Conservation (phyloP, 345 rosid species). For the Eucalyptus regnans region DNA sequence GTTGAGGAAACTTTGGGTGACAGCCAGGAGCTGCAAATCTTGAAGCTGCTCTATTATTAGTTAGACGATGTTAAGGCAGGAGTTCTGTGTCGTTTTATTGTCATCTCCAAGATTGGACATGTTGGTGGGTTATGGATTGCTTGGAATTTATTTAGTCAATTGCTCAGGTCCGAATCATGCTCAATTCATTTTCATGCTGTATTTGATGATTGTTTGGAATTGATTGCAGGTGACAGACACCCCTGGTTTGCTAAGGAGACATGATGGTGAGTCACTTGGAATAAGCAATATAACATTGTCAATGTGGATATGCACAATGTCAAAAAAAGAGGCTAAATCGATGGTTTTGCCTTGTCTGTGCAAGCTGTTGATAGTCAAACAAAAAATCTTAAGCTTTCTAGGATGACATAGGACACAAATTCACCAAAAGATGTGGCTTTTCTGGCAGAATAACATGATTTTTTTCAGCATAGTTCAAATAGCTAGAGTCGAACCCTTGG, state of each 20-base stretch:
- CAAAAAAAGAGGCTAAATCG: not conserved
- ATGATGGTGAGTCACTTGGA: slow-evolving; percentile 43
- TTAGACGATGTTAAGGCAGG: not conserved
- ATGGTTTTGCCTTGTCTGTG: not conserved
- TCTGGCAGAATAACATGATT: not conserved
- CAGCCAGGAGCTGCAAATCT: not conserved
- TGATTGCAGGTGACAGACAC: slow-evolving; percentile 86
- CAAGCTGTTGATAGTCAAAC: not conserved
- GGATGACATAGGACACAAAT: not conserved
- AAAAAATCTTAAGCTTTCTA: not conserved
- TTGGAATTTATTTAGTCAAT: not conserved
- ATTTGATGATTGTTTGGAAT: not conserved
- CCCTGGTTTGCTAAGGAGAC: slow-evolving; percentile 81
- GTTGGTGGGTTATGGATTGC: not conserved
- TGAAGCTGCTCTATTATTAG: not conserved
- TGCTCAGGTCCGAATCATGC: not conserved
- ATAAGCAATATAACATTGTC: not conserved
- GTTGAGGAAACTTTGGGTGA: not conserved
- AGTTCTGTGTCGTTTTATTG: not conserved
- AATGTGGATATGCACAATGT: not conserved
- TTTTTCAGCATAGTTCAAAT: not conserved
- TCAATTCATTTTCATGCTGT: not conserved
- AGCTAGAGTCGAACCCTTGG: not conserved
- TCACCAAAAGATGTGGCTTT: not conserved
- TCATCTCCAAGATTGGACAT: not conserved